Conservation (phyloP, 2,329 filamentous ascomycete species). For the Colletotrichum filicis region DNA sequence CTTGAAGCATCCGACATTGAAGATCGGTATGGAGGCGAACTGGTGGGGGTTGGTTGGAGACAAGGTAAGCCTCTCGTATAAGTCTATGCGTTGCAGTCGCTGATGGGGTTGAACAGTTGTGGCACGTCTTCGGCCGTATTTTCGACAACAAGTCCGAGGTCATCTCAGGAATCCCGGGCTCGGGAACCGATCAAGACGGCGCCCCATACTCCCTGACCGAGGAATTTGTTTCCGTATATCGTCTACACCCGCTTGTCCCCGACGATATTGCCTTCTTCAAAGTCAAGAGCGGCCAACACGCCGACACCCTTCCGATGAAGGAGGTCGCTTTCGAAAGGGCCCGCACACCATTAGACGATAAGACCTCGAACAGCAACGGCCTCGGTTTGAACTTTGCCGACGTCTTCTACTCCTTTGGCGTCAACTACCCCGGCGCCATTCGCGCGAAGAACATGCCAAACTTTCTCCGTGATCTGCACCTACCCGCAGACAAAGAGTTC, state of each 20-base stretch:
- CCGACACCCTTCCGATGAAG: slow-evolving; percentile 42
- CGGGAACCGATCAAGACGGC: slow-evolving; percentile 46
- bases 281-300: slow-evolving; percentile 37
- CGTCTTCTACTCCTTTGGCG: slow-evolving; percentile 56
- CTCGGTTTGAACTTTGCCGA: slow-evolving; percentile 46
- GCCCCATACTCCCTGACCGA: slow-evolving; percentile 54
- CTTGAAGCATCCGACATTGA: slow-evolving; percentile 53
- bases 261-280: slow-evolving; percentile 43
- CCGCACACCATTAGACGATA: slow-evolving; percentile 42
- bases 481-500: slow-evolving; percentile 21
- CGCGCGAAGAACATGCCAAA: slow-evolving; percentile 44
- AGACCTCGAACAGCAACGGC: background rate
- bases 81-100: too few species aligned
- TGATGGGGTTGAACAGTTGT: slow-evolving; percentile 38
- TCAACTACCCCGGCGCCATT: slow-evolving; percentile 59
- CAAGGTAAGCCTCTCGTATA: slow-evolving; percentile 40
- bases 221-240: slow-evolving; percentile 49
- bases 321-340: slow-evolving; percentile 48
- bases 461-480: slow-evolving; percentile 52
- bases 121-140: slow-evolving; percentile 45
- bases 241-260: slow-evolving; percentile 54
- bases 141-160: slow-evolving; percentile 14
- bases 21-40: slow-evolving; percentile 56
- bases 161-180: slow-evolving; percentile 38
- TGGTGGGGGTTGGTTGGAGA: slow-evolving; percentile 58